Evolutionary conservation across 352 stramenopile genomes (phyloP).

Genomic region (Phytophthora chlamydospora): DNA sequence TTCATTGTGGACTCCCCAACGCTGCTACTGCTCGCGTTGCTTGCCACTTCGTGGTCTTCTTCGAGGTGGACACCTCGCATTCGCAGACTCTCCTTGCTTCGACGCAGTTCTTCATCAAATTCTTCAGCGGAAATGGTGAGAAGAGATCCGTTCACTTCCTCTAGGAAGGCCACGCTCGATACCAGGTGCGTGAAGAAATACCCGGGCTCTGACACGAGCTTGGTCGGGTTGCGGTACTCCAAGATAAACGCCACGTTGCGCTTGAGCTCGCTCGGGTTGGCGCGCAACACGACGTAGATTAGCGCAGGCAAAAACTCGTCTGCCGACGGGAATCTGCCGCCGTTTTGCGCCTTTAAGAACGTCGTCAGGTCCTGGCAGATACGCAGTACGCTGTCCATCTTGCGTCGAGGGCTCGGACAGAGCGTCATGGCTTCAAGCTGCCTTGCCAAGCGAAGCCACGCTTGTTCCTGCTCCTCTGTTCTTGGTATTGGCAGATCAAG

Average conservation of each 20-base stretch:
- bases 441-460: constrained; percentile 51
- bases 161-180: constrained; percentile 80
- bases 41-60: constrained; percentile 31
- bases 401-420: constrained; percentile 78
- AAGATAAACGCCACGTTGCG: constrained; percentile 90
- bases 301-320: constrained; percentile 93
- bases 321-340: constrained; percentile 74
- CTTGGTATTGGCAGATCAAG: constrained; percentile 76
- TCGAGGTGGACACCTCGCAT: constrained; percentile 14
- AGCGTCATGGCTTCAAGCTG: constrained; percentile 53
- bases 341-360: constrained; percentile 57
- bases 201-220: constrained; percentile 88
- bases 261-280: constrained; percentile 85
- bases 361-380: constrained; percentile 78
- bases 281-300: constrained; percentile 91
- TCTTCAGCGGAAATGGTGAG: constrained; percentile 79
- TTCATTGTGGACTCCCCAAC: constrained; percentile 6
- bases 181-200: constrained; percentile 94
- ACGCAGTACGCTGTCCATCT: constrained; percentile 82
- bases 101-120: constrained; percentile 65
- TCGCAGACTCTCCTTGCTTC: constrained; percentile 37
- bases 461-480: constrained; percentile 35
- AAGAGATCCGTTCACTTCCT: constrained; percentile 71
- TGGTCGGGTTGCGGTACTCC: constrained; percentile 69
- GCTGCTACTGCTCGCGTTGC: constrained; percentile 18